A percentile compares a stretch with the other conserved stretches of the same genome.
Evolutionary conservation across 2,329 filamentous ascomycete genomes (phyloP).

Genomic region (Leptographium procerum): DNA sequence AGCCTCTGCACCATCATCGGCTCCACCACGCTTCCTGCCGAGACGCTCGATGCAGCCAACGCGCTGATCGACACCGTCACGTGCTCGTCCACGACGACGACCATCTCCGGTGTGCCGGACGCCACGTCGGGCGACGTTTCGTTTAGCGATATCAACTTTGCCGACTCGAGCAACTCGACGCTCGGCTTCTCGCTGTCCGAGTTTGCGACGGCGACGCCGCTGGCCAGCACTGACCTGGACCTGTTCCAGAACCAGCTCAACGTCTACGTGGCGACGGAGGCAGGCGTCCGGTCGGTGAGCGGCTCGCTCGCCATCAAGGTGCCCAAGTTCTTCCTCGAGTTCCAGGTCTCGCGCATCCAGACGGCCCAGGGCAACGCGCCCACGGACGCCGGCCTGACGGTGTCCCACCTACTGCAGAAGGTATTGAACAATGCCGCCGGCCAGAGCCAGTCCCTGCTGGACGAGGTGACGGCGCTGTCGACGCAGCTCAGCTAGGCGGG

Average conservation of each 20-base stretch:
- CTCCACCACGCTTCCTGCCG: conserved; percentile 34
- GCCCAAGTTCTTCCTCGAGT: conserved; percentile 51
- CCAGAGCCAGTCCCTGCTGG: conserved; percentile 35
- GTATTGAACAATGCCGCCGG: conserved; percentile 42
- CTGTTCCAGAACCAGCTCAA: conserved; percentile 42
- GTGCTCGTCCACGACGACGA: conserved; percentile 34
- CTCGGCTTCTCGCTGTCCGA: conserved; percentile 41
- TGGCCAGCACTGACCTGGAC: conserved; percentile 36
- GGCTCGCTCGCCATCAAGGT: conserved; percentile 46
- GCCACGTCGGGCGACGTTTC: conserved; percentile 37
- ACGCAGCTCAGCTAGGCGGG: conserved; percentile 11
- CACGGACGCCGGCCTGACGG: conserved; percentile 36
- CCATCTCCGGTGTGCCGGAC: conserved; percentile 43
- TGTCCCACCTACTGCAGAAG: conserved; percentile 46
- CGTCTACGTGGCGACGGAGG: conserved; percentile 48
- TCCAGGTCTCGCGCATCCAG: conserved; percentile 47
- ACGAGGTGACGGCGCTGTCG: conserved; percentile 37
- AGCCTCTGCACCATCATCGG: conserved; percentile 42
- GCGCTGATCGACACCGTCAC: conserved; percentile 33
- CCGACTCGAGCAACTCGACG: conserved; percentile 32
- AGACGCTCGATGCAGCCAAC: conserved; percentile 31
- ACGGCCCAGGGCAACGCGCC: conserved; percentile 46
- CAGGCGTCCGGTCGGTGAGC: conserved; percentile 40
- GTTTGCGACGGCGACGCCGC: conserved; percentile 39
- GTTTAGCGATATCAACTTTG: conserved; percentile 47